Evolutionary conservation across 768 basidiomycete species (phyloP).

Genomic region (Lentinus tigrinus): DNA sequence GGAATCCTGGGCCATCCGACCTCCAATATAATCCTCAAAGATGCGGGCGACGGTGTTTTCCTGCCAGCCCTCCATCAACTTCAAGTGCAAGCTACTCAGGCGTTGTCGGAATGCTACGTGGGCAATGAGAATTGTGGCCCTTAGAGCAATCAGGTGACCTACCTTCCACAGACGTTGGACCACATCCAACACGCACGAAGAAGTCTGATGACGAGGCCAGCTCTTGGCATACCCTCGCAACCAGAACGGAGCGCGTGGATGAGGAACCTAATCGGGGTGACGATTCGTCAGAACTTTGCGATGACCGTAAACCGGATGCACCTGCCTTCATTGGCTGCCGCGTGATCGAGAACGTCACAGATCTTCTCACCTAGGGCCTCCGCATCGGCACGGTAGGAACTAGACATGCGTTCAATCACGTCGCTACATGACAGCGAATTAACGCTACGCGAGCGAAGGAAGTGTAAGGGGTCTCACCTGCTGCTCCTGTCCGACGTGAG

Average conservation of each 20-base stretch:
- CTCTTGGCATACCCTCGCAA: conserved; percentile 50
- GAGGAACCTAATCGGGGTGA: conserved; percentile 16
- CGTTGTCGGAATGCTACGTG: conserved; percentile 49
- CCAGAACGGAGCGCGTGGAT: conserved; percentile 42
- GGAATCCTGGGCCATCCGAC: not conserved
- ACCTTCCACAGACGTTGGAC: conserved; percentile 37
- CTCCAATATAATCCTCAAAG: conserved; percentile 4
- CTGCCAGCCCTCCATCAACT: conserved; percentile 55
- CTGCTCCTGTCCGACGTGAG: conserved; percentile 40
- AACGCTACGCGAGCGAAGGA: not conserved
- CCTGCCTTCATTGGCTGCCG: conserved; percentile 36
- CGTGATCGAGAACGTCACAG: conserved; percentile 39
- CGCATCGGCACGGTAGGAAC: conserved; percentile 51
- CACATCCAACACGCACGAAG: conserved; percentile 43
- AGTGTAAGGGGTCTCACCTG: conserved; percentile 36
- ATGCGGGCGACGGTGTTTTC: conserved; percentile 34
- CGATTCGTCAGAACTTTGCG: not conserved
- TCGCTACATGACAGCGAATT: conserved; percentile 28
- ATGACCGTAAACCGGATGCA: not conserved
- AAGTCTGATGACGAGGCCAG: conserved; percentile 45
- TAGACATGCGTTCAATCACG: conserved; percentile 42
- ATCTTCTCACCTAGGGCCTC: conserved; percentile 45
- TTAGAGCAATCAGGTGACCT: conserved; percentile 8
- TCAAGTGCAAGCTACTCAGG: conserved; percentile 41
- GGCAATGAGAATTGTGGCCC: not conserved